Percentiles rank a stretch among this genome's conserved stretches.
phyloP scores from a whole-genome alignment of 2,329 filamentous ascomycete species.

The Colletotrichum sp. region DNA sequence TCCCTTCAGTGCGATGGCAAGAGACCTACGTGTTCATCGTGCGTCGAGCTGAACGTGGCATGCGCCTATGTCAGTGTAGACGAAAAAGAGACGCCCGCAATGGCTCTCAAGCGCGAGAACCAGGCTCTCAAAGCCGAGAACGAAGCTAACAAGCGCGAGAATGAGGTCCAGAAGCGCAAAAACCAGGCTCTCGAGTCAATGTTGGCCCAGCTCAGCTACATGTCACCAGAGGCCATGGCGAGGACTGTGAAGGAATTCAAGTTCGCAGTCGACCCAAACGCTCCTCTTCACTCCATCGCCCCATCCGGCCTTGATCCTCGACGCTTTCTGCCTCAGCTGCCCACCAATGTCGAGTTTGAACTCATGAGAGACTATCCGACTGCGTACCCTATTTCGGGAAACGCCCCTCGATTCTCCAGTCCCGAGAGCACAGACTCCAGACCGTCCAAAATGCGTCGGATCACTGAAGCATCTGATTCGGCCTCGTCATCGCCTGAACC shows the following conservation, averaged over 20 bases:
- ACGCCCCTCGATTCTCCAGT: not conserved
- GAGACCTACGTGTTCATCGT: slow-evolving; percentile 22
- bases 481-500: not conserved
- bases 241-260: slow-evolving; percentile 23
- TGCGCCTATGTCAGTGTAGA: slow-evolving; percentile 22
- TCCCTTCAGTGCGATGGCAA: slow-evolving; percentile 21
- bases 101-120: slow-evolving; percentile 16
- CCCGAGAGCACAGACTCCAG: not conserved
- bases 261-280: slow-evolving; percentile 23
- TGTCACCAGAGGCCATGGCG: slow-evolving; percentile 21
- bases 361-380: slow-evolving; percentile 5
- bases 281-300: not conserved
- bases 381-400: slow-evolving; percentile 5
- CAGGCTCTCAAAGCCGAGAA: slow-evolving; percentile 21
- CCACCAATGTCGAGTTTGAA: slow-evolving; percentile 13
- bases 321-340: slow-evolving; percentile 3
- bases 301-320: not conserved
- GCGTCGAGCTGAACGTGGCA: slow-evolving; percentile 6
- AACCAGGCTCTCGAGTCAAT: not conserved
- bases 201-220: slow-evolving; percentile 22
- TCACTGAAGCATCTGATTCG: not conserved
- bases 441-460: slow-evolving; percentile 5
- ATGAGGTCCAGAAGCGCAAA: slow-evolving; percentile 11
- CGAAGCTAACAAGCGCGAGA: not conserved
- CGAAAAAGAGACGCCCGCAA: slow-evolving; percentile 18